Conservation (phyloP, 73 alveolate species). For the Symbiodinium natans region DNA sequence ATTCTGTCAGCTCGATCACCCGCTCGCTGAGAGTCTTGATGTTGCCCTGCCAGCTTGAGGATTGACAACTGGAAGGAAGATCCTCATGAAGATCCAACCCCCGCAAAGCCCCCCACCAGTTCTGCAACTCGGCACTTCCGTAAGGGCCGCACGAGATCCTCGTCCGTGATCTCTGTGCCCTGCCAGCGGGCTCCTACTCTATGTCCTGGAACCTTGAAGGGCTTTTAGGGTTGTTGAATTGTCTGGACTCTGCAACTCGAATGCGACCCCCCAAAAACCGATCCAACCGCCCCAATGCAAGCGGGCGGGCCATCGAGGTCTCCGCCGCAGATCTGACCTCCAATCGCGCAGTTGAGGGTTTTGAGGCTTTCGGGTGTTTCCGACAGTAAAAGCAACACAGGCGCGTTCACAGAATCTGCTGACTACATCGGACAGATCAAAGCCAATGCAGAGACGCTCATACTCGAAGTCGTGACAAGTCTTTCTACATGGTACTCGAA, state of each 20-base stretch:
- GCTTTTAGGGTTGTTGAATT: neutral
- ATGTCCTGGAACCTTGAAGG: neutral
- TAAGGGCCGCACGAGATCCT: slow-evolving; percentile 96
- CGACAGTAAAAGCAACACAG: neutral
- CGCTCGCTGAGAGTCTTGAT: slow-evolving; percentile 97
- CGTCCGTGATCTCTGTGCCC: slow-evolving; percentile 99
- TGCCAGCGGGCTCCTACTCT: slow-evolving; percentile 95
- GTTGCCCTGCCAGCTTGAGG: slow-evolving; percentile 89
- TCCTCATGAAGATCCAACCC: neutral
- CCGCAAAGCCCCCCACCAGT: neutral
- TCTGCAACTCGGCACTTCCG: neutral
- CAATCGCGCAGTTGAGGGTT: neutral
- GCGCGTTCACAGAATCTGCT: neutral
- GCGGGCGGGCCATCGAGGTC: slow-evolving; percentile 71
- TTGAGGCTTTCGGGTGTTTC: neutral
- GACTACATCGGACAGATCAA: no score
- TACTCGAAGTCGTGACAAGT: no score
- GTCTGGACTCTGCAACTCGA: neutral
- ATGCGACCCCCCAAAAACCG: neutral
- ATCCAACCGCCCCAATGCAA: neutral
- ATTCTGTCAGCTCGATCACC: slow-evolving; percentile 97
- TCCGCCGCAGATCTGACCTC: slow-evolving; percentile 91
- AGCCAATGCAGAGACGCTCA: no score
- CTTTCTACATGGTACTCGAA: no score
- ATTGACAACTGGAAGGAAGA: no score